Percentiles rank a stretch among this genome's conserved stretches.
phyloP scores from a whole-genome alignment of 1,284 basidiomycete species.

The Bondarzewia mesenterica region DNA sequence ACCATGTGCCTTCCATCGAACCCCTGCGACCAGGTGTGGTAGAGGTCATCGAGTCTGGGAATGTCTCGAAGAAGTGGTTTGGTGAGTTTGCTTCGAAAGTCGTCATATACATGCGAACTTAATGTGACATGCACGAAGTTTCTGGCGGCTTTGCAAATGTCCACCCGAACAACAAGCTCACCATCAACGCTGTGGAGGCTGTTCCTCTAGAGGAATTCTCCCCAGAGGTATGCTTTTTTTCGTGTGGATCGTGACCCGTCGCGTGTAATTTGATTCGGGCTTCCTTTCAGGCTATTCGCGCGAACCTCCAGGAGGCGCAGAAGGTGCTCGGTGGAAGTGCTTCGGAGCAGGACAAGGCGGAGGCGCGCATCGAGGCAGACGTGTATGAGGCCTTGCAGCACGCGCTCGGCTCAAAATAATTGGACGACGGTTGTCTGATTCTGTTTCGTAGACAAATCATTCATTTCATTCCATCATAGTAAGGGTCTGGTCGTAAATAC shows the following conservation, averaged over 20 bases:
- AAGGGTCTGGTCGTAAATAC: no score
- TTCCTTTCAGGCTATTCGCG: slow-evolving; percentile 69
- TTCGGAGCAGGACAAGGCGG: slow-evolving; percentile 89
- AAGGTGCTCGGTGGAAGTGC: slow-evolving; percentile 77
- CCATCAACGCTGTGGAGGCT: slow-evolving; percentile 96
- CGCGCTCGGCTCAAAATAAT: slow-evolving; percentile 61
- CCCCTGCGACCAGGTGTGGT: slow-evolving; percentile 87
- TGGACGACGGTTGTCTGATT: slow-evolving; percentile 1
- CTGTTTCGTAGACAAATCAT: background rate
- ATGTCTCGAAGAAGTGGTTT: slow-evolving; percentile 88
- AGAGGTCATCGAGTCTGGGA: slow-evolving; percentile 82
- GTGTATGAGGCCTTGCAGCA: slow-evolving; percentile 94
- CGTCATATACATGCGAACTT: background rate
- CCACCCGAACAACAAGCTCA: slow-evolving; percentile 94
- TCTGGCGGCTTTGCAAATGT: slow-evolving; percentile 97
- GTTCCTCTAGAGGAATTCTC: slow-evolving; percentile 92
- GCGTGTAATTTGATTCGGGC: background rate
- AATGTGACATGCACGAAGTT: slow-evolving; percentile 39
- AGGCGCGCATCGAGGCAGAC: slow-evolving; percentile 92
- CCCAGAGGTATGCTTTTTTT: slow-evolving; percentile 47
- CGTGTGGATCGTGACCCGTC: background rate
- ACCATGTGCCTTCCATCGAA: slow-evolving; percentile 93
- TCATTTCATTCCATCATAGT: background rate
- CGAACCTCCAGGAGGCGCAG: slow-evolving; percentile 86
- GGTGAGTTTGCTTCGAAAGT: slow-evolving; percentile 55